A percentile compares a stretch with the other conserved stretches of the same genome.
phyloP scores from a whole-genome alignment of 106 monocot species.

The Vanilla planifolia region DNA sequence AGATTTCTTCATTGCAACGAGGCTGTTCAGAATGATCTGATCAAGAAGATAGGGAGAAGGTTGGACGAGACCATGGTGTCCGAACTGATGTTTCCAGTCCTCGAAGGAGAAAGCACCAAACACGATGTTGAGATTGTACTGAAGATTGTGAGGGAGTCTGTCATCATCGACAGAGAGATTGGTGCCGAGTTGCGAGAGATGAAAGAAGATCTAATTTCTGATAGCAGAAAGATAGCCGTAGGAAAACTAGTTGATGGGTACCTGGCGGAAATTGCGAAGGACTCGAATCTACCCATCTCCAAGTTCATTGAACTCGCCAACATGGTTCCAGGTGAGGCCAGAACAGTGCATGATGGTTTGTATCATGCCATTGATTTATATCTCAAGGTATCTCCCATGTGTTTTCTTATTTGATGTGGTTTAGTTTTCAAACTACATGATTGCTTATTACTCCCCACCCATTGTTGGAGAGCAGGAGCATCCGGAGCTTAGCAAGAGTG shows the following conservation, averaged over 20 bases:
- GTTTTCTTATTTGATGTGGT: not conserved
- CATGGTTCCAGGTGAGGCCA: conserved; percentile 20
- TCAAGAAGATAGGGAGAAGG: conserved; percentile 22
- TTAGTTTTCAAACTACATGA: not conserved
- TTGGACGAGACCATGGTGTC: conserved; percentile 22
- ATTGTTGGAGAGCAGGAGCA: conserved; percentile 51
- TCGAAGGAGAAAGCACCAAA: conserved; percentile 1
- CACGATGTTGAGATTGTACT: conserved; percentile 22
- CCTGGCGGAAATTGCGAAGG: conserved; percentile 25
- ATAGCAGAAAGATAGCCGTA: conserved; percentile 18
- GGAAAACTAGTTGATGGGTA: conserved; percentile 35
- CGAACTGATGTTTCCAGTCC: conserved; percentile 20
- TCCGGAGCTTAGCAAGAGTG: conserved; percentile 60
- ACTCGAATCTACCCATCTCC: conserved; percentile 14
- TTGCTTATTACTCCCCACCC: not conserved
- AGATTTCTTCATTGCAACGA: conserved; percentile 20
- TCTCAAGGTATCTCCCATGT: conserved; percentile 28
- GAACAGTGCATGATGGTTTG: conserved; percentile 36
- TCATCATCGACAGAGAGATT: conserved; percentile 16
- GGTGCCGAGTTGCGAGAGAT: not conserved
- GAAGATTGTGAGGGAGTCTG: conserved; percentile 29
- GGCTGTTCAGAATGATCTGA: conserved; percentile 16
- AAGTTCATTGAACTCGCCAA: conserved; percentile 30
- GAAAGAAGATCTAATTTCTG: conserved; percentile 9
- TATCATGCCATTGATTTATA: conserved; percentile 42